Evolutionary conservation across 345 rosid genomes (phyloP).

Genomic region (Murraya paniculata): DNA sequence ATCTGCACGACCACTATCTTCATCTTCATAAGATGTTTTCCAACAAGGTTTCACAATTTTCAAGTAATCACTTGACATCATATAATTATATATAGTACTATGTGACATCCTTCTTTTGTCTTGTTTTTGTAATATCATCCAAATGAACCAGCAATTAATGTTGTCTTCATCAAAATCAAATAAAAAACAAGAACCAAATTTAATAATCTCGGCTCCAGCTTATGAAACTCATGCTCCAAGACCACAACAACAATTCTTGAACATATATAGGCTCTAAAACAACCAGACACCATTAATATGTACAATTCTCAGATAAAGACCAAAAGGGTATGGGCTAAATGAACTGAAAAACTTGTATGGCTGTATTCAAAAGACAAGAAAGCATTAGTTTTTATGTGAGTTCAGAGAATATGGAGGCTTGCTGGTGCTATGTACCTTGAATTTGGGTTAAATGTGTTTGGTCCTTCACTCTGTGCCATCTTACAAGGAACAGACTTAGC

Average conservation of each 20-base stretch:
- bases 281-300: conserved; percentile 27
- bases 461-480: conserved; percentile 33
- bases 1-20: conserved; percentile 40
- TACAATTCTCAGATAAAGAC: conserved; percentile 27
- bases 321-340: conserved; percentile 66
- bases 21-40: conserved; percentile 41
- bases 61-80: conserved; percentile 8
- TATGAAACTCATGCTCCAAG: conserved; percentile 14
- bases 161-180: conserved; percentile 19
- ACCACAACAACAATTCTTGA: conserved; percentile 13
- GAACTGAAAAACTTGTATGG: conserved; percentile 30
- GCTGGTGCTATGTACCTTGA: conserved; percentile 52
- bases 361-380: conserved; percentile 45
- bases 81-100: background rate
- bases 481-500: conserved; percentile 43
- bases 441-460: conserved; percentile 38
- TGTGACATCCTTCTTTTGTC: no score
- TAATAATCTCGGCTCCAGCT: conserved; percentile 21
- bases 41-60: conserved; percentile 66
- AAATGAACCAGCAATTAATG: conserved; percentile 13
- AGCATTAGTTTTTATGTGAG: conserved; percentile 40
- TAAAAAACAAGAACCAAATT: conserved; percentile 20
- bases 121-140: background rate
- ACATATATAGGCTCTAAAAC: conserved; percentile 25
- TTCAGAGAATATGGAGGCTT: conserved; percentile 51